Base-by-base conservation (phyloP, 805 yeast genomes). In the Candida glaebosa region DNA sequence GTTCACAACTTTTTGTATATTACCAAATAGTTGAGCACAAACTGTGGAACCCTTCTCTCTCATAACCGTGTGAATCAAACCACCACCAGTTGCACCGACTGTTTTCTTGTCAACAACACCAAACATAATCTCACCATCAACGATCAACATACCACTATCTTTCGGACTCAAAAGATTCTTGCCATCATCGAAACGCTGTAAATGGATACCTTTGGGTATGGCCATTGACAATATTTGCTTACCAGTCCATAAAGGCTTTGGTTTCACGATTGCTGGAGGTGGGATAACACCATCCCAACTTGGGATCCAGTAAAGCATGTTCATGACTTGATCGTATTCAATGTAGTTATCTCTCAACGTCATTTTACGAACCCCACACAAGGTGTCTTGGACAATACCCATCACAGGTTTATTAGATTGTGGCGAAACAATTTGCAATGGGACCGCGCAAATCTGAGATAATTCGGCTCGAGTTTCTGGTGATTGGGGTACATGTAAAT, bases 341-440 rank as follows among this genome's bases (percentile, higher is more conserved):
- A 93, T 71, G 57, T 90, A 93, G 34, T 71, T 77, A 60, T 93
- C 99, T 63, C 96, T 82, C 48, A 87, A 69, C 0, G 99, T 91
- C 86, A 93, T 79, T 63, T 93, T 93, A 69, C 99, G 83, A 40
- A 91, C 76, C 72, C 99, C 99, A 78, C 97, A 89, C 51, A 93
- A 73, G 0, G 99, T 90, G 68, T 93, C 99, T 73, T 93, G 99
- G 48, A 93, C 99, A 73, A 93, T 93, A 71, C 99, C 99, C 99
- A 93, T 93, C 50, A 95, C 96, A 30, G 99, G 99, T 68, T 93
- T 93, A 65, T 93, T 93, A 2, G 96, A 87, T 68, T 93, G 99
- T 9, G 99, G 97, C 14, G 97, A 89, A 31, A 93, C 96, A 75
- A 93, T 93, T 67, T 93, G 99, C 43, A 90, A 74, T 6, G 99